phyloP scores from a whole-genome alignment of 345 rosid genomes.

The Zanthoxylum bungeanum region DNA sequence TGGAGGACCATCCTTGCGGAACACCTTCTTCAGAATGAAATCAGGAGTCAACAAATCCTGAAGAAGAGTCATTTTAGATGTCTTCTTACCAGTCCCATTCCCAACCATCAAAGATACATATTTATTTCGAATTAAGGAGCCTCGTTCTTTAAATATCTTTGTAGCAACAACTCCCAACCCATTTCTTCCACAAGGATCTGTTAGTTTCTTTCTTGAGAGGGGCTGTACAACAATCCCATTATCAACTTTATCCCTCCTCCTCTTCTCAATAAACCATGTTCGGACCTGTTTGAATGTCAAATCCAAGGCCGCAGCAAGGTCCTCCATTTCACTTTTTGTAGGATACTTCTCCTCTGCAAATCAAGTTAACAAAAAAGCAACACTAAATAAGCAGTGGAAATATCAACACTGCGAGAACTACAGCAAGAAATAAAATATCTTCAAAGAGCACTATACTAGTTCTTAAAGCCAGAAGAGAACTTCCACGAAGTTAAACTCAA shows the following conservation, averaged over 20 bases:
- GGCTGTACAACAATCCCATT: conserved; percentile 15
- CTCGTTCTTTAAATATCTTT: conserved; percentile 19
- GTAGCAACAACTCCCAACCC: conserved; percentile 9
- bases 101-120: conserved; percentile 15
- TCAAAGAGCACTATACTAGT: background rate
- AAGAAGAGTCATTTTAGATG: conserved; percentile 22
- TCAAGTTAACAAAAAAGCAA: conserved; percentile 5
- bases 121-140: conserved; percentile 2
- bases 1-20: conserved; percentile 93
- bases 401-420: background rate
- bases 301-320: conserved; percentile 46
- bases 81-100: conserved; percentile 24
- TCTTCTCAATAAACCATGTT: conserved; percentile 69
- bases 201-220: conserved; percentile 14
- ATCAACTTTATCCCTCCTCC: conserved; percentile 54
- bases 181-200: conserved; percentile 17
- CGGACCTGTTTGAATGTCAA: conserved; percentile 72
- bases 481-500: background rate
- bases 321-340: conserved; percentile 44
- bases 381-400: background rate
- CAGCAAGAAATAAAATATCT: background rate
- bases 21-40: conserved; percentile 60
- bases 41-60: conserved; percentile 59
- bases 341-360: conserved; percentile 66
- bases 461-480: background rate